Percentiles rank a stretch among this genome's conserved stretches.
These are phyloP conservation scores for Daphne laureola DNA, from an alignment of 441 rosid genomes.

Conservation along the genomic window DNA sequence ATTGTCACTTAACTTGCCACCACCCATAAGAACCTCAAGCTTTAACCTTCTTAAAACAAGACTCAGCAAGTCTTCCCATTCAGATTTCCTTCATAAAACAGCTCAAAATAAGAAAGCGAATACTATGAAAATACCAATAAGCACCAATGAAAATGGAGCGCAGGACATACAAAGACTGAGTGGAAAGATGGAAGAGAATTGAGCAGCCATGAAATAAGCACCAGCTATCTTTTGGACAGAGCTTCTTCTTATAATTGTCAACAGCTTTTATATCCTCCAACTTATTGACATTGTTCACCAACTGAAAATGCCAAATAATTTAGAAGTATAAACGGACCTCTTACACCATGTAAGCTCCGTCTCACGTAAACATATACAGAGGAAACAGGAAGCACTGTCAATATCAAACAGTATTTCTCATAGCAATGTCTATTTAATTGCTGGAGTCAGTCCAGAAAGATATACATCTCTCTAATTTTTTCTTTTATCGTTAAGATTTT, in stretches of 20 bases:
- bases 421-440: no score
- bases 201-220: conserved; percentile 59
- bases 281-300: conserved; percentile 55
- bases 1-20: conserved; percentile 65
- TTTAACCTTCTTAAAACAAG: conserved; percentile 61
- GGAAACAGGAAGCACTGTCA: conserved; percentile 5
- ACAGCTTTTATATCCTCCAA: conserved; percentile 38
- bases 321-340: no score
- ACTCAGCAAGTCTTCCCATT: conserved; percentile 45
- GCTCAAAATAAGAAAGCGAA: conserved; percentile 13
- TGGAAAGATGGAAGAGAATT: conserved; percentile 39
- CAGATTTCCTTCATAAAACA: conserved; percentile 38
- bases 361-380: neutral
- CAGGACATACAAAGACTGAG: conserved; percentile 42
- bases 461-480: neutral
- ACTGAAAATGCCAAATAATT: conserved; percentile 35
- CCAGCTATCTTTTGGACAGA: conserved; percentile 71
- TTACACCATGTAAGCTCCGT: no score
- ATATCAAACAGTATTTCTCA: neutral
- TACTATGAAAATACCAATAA: conserved; percentile 10
- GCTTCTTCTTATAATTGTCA: conserved; percentile 55
- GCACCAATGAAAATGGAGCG: conserved; percentile 6
- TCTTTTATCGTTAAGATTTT: no score
- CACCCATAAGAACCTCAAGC: conserved; percentile 67
- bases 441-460: neutral